These are phyloP conservation scores for Tulasnella sp. DNA, from an alignment of 768 basidiomycete genomes.

Conservation along the genomic window DNA sequence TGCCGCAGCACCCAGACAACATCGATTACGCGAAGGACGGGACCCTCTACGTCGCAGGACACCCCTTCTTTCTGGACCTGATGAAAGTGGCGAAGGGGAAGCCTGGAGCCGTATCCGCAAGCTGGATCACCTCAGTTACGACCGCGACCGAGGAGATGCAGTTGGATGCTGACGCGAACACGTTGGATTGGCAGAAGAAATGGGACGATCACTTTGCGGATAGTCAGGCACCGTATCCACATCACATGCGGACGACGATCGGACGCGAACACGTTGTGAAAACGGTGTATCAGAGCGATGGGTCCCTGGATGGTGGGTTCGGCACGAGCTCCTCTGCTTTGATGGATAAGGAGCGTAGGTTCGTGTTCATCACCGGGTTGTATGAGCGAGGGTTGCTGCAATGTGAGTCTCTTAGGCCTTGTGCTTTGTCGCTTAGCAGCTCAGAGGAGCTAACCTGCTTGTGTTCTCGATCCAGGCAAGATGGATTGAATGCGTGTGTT, in stretches of 20 bases:
- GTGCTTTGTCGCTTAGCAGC: too few species aligned
- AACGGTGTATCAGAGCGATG: slow-evolving; percentile 67
- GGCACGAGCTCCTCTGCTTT: slow-evolving; percentile 11
- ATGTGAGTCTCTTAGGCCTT: slow-evolving; percentile 7
- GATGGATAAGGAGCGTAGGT: slow-evolving; percentile 3
- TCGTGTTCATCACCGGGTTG: slow-evolving; percentile 19
- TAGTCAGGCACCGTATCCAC: slow-evolving; percentile 41
- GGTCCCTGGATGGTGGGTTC: slow-evolving; percentile 22
- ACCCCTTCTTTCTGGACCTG: slow-evolving; percentile 52
- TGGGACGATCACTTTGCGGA: slow-evolving; percentile 12
- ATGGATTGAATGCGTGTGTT: too few species aligned
- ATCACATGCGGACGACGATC: slow-evolving; percentile 32
- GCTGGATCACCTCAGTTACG: slow-evolving; percentile 47
- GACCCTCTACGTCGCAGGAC: slow-evolving; percentile 49
- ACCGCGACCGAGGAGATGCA: slow-evolving; percentile 18
- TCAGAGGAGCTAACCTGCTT: too few species aligned
- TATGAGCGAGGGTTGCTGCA: slow-evolving; percentile 19
- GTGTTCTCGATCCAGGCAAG: too few species aligned
- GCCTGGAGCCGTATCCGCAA: slow-evolving; percentile 34
- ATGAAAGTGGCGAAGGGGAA: slow-evolving; percentile 36
- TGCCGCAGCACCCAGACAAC: slow-evolving; percentile 59
- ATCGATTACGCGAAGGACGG: slow-evolving; percentile 41
- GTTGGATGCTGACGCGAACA: neutral
- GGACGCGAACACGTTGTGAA: slow-evolving; percentile 35
- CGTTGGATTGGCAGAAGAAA: slow-evolving; percentile 14